A percentile compares a stretch with the other conserved stretches of the same genome.
phyloP scores from a whole-genome alignment of 192 early-diverging fungal species.

The Coemansia sp. region DNA sequence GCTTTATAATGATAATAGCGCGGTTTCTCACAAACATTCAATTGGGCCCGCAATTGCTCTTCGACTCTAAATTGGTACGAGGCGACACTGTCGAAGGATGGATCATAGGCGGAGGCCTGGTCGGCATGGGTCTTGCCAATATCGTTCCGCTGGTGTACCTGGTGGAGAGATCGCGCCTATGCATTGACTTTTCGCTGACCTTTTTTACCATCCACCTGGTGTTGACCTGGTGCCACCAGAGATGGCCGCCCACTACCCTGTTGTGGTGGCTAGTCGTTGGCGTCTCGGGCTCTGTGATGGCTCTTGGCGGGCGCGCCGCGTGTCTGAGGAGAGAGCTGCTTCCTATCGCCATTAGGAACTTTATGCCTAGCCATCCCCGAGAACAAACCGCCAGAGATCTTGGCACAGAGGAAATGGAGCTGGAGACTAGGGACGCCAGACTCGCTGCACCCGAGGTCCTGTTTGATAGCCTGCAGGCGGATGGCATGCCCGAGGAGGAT shows the following conservation, averaged over 20 bases:
- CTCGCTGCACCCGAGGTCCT: constrained; percentile 14
- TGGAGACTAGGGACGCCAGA: constrained; percentile 7
- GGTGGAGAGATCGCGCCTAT: constrained; percentile 48
- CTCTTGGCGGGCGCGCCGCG: constrained; percentile 35
- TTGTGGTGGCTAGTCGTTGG: constrained; percentile 29
- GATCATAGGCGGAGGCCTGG: constrained; percentile 13
- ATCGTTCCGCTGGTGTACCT: constrained; percentile 45
- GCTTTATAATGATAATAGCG: constrained; percentile 13
- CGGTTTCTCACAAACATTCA: constrained; percentile 17
- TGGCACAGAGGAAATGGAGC: constrained; percentile 28
- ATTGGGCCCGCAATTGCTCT: constrained; percentile 26
- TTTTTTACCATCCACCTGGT: constrained; percentile 41
- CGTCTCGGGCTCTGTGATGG: constrained; percentile 17
- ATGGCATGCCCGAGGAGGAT: background rate
- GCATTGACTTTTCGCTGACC: constrained; percentile 48
- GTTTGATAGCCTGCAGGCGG: constrained; percentile 12
- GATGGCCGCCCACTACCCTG: constrained; percentile 10
- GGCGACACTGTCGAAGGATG: constrained; percentile 45
- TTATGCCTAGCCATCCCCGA: constrained; percentile 33
- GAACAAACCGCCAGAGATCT: background rate
- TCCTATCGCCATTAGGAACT: constrained; percentile 44
- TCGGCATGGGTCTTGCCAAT: constrained; percentile 21
- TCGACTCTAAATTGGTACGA: constrained; percentile 26
- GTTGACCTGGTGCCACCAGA: constrained; percentile 29
- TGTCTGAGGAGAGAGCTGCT: constrained; percentile 45